Evolutionary conservation across 2,329 filamentous ascomycete genomes (phyloP), one percentile per base, ranked within the genome.

Genomic region (Cladosporium sp.): DNA sequence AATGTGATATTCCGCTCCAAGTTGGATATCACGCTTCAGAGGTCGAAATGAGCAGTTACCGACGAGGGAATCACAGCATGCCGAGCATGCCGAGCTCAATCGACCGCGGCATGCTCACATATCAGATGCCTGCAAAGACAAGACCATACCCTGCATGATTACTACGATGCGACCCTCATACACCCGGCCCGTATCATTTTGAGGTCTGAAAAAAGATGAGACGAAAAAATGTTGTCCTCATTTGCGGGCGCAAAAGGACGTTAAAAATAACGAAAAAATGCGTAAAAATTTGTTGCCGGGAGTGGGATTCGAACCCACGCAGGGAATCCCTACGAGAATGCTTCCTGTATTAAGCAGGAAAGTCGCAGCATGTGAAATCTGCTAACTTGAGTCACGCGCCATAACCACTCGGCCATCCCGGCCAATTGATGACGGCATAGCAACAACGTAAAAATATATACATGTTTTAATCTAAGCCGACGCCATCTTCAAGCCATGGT

Each of bases 251-350:
- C 31, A 32, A 10, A n/a, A 2, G 13, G 9, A 34, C 14, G 38
- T 9, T 28, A 43, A 28, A 40, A 28, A 43, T 14, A 11, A 18
- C 35, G n/a, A 40, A 49, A 31, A 33, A 32, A 16, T 33, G 22
- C 16, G 35, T 81, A 28, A 28, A 22, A 45, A 22, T 8, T 46
- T 46, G 4, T 3, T 60, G 58, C 58, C 34, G 43, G 59, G 54
- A 49, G 44, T 42, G 61, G 61, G 61, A 64, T 63, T 65, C 63
- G 62, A 65, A 65, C 63, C 63, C 63, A 43, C 50, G 63, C 63
- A 56, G 62, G 62, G 54, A 62, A 58, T 64, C 55, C 62, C 63
- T 58, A 66, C 62, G 64, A 66, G 64, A 66, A 66, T 58, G 46
- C 62, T 52, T 28, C 49, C 51, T 54, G 0, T 7, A 28, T 55